Percentiles rank a stretch among this genome's conserved stretches.
phyloP scores from a whole-genome alignment of 345 rosid genomes.

The Brassica nigra region DNA sequence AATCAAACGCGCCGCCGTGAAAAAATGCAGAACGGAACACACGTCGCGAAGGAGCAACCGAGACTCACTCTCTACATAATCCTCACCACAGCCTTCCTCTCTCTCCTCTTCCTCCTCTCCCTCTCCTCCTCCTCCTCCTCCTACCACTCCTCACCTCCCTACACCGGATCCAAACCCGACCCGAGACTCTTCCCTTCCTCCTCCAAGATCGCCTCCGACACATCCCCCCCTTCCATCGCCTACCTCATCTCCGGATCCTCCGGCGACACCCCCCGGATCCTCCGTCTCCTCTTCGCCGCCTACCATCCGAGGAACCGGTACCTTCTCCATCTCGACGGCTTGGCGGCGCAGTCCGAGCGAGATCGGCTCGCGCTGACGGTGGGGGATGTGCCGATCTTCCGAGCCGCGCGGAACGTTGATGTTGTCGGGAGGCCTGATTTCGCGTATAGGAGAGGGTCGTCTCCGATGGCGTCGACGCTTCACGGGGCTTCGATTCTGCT shows the following conservation, averaged over 20 bases:
- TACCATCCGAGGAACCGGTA: slow-evolving; percentile 88
- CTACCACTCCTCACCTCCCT: slow-evolving; percentile 40
- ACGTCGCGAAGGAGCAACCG: slow-evolving; percentile 45
- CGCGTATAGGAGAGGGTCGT: slow-evolving; percentile 71
- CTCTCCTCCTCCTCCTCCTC: slow-evolving; percentile 45
- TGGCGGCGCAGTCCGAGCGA: slow-evolving; percentile 66
- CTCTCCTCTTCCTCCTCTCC: slow-evolving; percentile 66
- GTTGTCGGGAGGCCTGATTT: slow-evolving; percentile 85
- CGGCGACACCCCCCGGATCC: slow-evolving; percentile 64
- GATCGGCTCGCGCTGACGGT: slow-evolving; percentile 62
- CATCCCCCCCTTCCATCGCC: slow-evolving; percentile 72
- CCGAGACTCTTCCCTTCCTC: slow-evolving; percentile 71
- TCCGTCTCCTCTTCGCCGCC: slow-evolving; percentile 71
- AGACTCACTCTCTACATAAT: slow-evolving; percentile 57
- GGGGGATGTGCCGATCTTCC: slow-evolving; percentile 62
- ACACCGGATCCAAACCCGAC: slow-evolving; percentile 47
- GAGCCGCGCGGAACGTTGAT: slow-evolving; percentile 81
- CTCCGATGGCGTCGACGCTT: slow-evolving; percentile 73
- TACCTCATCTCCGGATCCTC: slow-evolving; percentile 77
- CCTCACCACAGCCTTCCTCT: slow-evolving; percentile 59
- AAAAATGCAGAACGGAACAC: slow-evolving; percentile 37
- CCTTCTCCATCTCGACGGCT: slow-evolving; percentile 80
- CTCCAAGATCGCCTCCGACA: slow-evolving; percentile 58
- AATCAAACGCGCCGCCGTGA: slow-evolving; percentile 22
- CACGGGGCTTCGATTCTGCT: slow-evolving; percentile 91